These are phyloP conservation scores for Zymoseptoria passerinii DNA, from an alignment of 2,329 filamentous ascomycete genomes.

Conservation along the genomic window DNA sequence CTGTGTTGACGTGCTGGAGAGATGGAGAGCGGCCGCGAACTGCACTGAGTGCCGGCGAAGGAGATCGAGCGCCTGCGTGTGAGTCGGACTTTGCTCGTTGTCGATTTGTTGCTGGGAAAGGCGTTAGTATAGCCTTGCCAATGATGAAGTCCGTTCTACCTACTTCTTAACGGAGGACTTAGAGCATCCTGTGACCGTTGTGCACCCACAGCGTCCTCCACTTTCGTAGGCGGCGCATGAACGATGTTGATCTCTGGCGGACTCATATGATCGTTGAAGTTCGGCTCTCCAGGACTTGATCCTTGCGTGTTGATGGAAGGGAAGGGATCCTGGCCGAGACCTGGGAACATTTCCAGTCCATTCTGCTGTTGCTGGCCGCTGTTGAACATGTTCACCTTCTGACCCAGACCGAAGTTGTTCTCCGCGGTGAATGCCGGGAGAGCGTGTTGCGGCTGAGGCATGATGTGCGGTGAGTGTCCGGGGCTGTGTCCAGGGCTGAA, in stretches of 20 bases:
- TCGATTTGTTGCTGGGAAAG: slow-evolving; percentile 32
- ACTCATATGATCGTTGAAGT: slow-evolving; percentile 53
- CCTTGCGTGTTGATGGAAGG: slow-evolving; percentile 36
- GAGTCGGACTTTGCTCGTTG: slow-evolving; percentile 55
- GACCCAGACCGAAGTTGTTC: slow-evolving; percentile 40
- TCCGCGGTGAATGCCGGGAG: slow-evolving; percentile 42
- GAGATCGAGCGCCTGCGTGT: slow-evolving; percentile 42
- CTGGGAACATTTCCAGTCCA: slow-evolving; percentile 45
- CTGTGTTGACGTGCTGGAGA: slow-evolving; percentile 23
- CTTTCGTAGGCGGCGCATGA: slow-evolving; percentile 64
- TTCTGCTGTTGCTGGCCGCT: slow-evolving; percentile 38
- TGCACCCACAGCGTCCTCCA: slow-evolving; percentile 38
- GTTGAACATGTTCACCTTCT: slow-evolving; percentile 38
- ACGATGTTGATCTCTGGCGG: slow-evolving; percentile 95
- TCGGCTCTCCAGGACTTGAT: slow-evolving; percentile 39
- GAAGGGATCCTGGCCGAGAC: slow-evolving; percentile 40
- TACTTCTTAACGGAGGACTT: slow-evolving; percentile 64
- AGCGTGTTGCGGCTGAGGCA: slow-evolving; percentile 58
- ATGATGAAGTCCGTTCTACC: slow-evolving; percentile 26
- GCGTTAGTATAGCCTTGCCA: slow-evolving; percentile 2
- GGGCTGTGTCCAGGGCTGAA: slow-evolving; percentile 43
- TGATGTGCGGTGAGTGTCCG: slow-evolving; percentile 53
- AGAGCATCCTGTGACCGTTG: slow-evolving; percentile 62
- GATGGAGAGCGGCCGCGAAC: slow-evolving; percentile 31
- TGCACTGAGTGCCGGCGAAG: slow-evolving; percentile 30